phyloP scores from a whole-genome alignment of 1,284 basidiomycete genomes.

The Irpex sp. region DNA sequence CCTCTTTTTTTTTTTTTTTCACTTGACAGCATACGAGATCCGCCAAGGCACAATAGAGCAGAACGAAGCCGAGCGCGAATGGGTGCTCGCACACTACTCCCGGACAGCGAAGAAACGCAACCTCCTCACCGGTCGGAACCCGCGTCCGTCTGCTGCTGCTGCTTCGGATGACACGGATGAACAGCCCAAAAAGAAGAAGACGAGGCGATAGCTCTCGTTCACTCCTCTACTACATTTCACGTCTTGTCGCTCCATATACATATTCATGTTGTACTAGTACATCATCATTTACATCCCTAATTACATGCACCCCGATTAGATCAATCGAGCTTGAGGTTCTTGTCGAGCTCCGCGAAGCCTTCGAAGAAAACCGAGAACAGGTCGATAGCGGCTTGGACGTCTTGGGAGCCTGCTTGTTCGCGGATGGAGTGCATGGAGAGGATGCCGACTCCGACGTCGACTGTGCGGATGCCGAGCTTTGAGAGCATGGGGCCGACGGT shows the following conservation, averaged over 20 bases:
- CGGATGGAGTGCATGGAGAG: constrained; percentile 94
- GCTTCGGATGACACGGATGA: constrained; percentile 21
- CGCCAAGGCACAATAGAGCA: constrained; percentile 96
- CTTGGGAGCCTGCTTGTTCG: constrained; percentile 79
- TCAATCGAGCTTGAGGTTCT: constrained; percentile 56
- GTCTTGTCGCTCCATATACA: not conserved
- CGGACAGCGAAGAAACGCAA: constrained; percentile 87
- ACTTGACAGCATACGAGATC: constrained; percentile 90
- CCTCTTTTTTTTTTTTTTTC: no score
- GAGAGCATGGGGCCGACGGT: constrained; percentile 86
- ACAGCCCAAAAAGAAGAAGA: constrained; percentile 28
- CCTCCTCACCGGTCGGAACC: constrained; percentile 43
- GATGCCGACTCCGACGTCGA: constrained; percentile 84
- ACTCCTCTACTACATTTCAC: no score
- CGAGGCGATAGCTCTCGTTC: no score
- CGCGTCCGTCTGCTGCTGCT: constrained; percentile 14
- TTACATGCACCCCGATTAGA: not conserved
- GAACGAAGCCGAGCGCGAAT: constrained; percentile 91
- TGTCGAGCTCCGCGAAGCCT: constrained; percentile 66
- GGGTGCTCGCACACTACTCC: constrained; percentile 93
- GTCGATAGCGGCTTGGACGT: constrained; percentile 69
- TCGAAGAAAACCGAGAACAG: constrained; percentile 83
- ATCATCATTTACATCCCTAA: constrained; percentile 4
- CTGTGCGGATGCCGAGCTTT: constrained; percentile 82
- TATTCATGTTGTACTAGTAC: not conserved